Evolutionary conservation across 2,329 filamentous ascomycete species (phyloP), one percentile per base, ranked within the genome.

Genomic region (Phaeophleospora eucalypticola): DNA sequence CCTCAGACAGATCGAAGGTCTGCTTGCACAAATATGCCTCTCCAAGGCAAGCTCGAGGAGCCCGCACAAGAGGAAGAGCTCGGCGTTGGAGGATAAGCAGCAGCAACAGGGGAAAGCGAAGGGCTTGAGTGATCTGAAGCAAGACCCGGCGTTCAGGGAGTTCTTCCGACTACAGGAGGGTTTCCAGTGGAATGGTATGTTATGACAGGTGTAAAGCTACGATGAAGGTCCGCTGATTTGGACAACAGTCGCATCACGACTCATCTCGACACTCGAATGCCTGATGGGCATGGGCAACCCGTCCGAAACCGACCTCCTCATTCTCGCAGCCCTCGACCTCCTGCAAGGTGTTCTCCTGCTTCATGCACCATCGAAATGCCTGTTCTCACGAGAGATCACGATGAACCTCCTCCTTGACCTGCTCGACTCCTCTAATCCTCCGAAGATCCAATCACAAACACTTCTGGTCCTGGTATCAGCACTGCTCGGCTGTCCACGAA

Each of bases 371-470:
- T 95, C 88, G 62, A 87, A 93, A 66, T 78, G 82, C 12, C 79
- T 97, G 39, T 97, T 97, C 69, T 82, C 84, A 19, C 81, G 89
- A 49, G 89, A 95, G 69, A 84, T 89, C 57, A 87, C 94, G 70
- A 97, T 98, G 91, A 96, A 95, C 66, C 85, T 96, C 48, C 84
- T 97, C 34, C 85, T 97, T 54, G 90, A 97, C 69, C 87, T 97
- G 35, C 85, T 97, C 58, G 90, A 96, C 66, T 87, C 89, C 4
- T 52, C 85, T 64, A 95, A 95, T 69, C 94, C 89, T 66, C 89
- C 90, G 0, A 86, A 87, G 2, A 90, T 97, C 58, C 91, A 97
- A 70, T 91, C 87, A 6, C 83, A 89, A 41, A 90, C 91, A 7
- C 81, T 97, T 21, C 82, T 96, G 46, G 90, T 89, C 3, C 84